These are phyloP conservation scores for Didymella pinodella DNA, from an alignment of 2,329 filamentous ascomycete species.

Conservation along the genomic window DNA sequence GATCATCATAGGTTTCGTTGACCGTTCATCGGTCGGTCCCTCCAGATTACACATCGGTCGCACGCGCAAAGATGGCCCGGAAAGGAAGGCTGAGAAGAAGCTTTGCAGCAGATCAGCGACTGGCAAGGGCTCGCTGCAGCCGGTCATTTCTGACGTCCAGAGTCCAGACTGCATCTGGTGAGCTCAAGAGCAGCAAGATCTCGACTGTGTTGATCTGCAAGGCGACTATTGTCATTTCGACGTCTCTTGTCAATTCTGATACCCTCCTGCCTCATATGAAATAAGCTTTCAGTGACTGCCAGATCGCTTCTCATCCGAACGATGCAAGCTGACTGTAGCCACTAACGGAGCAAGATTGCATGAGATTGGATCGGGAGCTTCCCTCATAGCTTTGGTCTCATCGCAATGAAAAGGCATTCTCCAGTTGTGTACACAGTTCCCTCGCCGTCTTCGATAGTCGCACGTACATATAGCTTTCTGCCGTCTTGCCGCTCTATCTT, in stretches of 20 bases:
- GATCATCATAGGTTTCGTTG: background rate
- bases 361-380: background rate
- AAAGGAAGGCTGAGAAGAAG: background rate
- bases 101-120: background rate
- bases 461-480: conserved; percentile 62
- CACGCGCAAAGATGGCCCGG: background rate
- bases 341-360: background rate
- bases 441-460: conserved; percentile 59
- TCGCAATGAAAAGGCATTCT: conserved; percentile 62
- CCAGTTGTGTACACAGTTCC: conserved; percentile 60
- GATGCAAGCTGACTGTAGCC: background rate
- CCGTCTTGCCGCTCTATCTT: conserved; percentile 58
- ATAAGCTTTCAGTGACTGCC: background rate
- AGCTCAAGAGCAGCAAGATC: background rate
- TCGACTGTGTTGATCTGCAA: background rate
- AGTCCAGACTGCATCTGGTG: background rate
- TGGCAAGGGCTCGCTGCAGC: background rate
- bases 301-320: background rate
- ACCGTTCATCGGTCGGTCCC: background rate
- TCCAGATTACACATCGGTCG: conserved; percentile 5
- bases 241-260: background rate
- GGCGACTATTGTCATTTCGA: background rate
- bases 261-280: conserved; percentile 2
- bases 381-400: conserved; percentile 37
- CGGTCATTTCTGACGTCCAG: background rate